Evolutionary conservation across 306 rosid species (phyloP).

Genomic region (Inga laurina): DNA sequence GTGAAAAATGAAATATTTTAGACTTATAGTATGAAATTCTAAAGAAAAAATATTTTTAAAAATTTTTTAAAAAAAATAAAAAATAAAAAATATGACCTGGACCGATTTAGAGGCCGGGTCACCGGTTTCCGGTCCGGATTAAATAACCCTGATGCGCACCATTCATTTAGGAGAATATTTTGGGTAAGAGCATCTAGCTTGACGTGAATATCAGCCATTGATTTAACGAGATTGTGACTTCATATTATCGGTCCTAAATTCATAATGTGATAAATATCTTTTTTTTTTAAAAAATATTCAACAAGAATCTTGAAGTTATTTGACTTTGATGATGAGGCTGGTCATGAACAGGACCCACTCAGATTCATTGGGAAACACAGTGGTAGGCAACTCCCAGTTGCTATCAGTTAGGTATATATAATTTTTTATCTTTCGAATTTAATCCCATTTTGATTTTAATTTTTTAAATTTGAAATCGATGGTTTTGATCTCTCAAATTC

Average conservation of each 20-base stretch:
- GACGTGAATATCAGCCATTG: neutral
- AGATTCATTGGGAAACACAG: conserved; percentile 39
- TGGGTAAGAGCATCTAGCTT: neutral
- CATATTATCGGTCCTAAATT: neutral
- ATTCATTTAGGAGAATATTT: neutral
- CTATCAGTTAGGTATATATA: conserved; percentile 42
- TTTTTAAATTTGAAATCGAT: too few species aligned
- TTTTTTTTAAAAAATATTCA: neutral
- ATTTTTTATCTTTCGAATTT: neutral
- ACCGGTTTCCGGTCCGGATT: too few species aligned
- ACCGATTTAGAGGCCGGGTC: too few species aligned
- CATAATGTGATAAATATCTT: neutral
- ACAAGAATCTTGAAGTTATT: neutral
- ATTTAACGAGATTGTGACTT: neutral
- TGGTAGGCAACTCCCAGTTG: conserved; percentile 42
- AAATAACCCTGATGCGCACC: too few species aligned
- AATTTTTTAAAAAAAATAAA: too few species aligned
- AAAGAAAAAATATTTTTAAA: too few species aligned
- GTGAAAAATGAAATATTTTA: too few species aligned
- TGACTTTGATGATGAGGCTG: conserved; percentile 31
- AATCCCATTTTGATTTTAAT: too few species aligned
- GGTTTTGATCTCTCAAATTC: too few species aligned
- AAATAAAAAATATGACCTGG: too few species aligned
- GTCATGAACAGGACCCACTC: neutral
- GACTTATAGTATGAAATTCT: too few species aligned